Evolutionary conservation across 805 yeast genomes (phyloP), one percentile per base, ranked within the genome.

Genomic region (Wickerhamomyces strasburgensis): DNA sequence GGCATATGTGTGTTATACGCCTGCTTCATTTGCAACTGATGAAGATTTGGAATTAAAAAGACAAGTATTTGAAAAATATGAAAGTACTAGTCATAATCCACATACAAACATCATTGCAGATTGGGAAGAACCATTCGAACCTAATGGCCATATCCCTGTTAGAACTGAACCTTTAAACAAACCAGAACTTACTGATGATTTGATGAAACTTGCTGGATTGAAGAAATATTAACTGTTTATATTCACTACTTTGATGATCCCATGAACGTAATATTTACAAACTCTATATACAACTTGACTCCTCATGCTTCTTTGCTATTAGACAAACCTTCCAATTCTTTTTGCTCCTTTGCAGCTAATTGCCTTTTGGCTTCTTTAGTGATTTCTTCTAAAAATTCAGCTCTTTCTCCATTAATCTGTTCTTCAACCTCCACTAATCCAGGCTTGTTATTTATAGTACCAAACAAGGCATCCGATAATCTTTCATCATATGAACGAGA

Each of bases 371-470:
- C 25, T 5, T 30, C 37, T 11, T 35, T 17, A 21, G 21, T 44
- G 5, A 58, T 47, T 21, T 45, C 43, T 10, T 52, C 45, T 13
- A 54, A 47, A 42, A 61, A 61, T 23, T 48, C 44, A n/a, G 44
- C 29, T 40, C 55, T 48, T 38, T 56, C 61, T 27, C 64, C 62
- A 14, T 52, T 52, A 24, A 64, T 38, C 33, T 48, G 61, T n/a
- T 61, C 69, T 32, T 60, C 58, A 18, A 65, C 50, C 5, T 49
- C 44, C 19, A 59, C 60, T 15, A 65, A 40, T 39, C 67, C 68
- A 5, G 64, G 57, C 14, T 58, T 54, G 10, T 51, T 51, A 7
- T 56, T 51, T 14, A 64, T 48, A 3, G 65, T 56, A 42, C 69
- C 69, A 35, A 64, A 64, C 21, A 66, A 35, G 2, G 62, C 60